These are phyloP conservation scores for Eutrema salsugineum DNA, from an alignment of 441 rosid species.

Conservation along the genomic window DNA sequence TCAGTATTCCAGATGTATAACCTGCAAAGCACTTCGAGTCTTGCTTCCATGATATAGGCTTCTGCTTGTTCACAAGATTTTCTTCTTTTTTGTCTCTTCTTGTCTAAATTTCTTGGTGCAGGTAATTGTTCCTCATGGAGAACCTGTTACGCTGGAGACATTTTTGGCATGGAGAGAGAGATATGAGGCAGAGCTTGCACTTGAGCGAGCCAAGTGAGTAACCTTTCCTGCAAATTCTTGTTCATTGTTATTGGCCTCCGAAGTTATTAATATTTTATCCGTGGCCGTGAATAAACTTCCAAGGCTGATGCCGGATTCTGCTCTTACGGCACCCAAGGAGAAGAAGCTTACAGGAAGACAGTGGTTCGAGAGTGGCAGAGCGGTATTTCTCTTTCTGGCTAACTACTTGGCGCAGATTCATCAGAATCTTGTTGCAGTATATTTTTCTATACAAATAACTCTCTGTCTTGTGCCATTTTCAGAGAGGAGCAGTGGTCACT, in stretches of 20 bases:
- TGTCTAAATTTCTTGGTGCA: constrained; percentile 25
- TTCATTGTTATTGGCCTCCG: background rate
- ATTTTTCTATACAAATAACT: background rate
- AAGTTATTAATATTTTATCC: constrained; percentile 4
- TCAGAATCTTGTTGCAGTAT: background rate
- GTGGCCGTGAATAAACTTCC: constrained; percentile 16
- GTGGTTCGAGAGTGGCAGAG: constrained; percentile 96
- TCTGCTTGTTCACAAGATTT: background rate
- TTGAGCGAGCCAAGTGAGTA: constrained; percentile 95
- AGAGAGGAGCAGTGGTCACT: constrained; percentile 72
- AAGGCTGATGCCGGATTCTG: constrained; percentile 96
- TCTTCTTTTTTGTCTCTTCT: constrained; percentile 10
- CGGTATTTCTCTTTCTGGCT: constrained; percentile 33
- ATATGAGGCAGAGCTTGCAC: constrained; percentile 96
- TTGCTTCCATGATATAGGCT: constrained; percentile 1
- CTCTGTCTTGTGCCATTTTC: constrained; percentile 23
- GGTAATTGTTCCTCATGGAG: constrained; percentile 96
- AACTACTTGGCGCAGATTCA: background rate
- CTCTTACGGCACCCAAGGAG: constrained; percentile 69
- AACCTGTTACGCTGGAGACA: constrained; percentile 91
- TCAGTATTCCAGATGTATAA: background rate
- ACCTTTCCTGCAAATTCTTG: background rate
- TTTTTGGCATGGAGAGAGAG: constrained; percentile 98
- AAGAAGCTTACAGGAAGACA: constrained; percentile 91
- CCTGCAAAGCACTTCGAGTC: background rate